Evolutionary conservation across 306 rosid species (phyloP), one percentile per base, ranked within the genome.

Genomic region (Adenanthera pavonina): DNA sequence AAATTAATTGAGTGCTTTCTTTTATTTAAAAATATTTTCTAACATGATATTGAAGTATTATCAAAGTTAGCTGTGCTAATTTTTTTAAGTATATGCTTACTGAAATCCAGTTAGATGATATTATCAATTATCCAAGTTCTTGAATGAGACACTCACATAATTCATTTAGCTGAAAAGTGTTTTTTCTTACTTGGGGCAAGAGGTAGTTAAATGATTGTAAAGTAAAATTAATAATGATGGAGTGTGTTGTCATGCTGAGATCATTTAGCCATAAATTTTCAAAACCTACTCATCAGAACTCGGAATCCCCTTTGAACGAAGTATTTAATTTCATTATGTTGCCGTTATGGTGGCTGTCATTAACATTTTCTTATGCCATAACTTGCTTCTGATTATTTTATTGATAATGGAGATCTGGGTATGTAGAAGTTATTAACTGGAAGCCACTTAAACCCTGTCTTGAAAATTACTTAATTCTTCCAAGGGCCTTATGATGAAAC

Each of bases 101-200:
- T 48, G 40, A 48, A 67, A 57, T 77, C 13, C 52, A 25, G n/a
- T 77, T 52, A 52, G 56, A 33, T 82, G 71, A 70, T 56, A 44
- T 69, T 78, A 46, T 51, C 68, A 70, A 66, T 64, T 20, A 72
- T 84, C 69, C 38, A 72, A 48, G 84, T 81, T 60, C 13, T 78
- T 56, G 59, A 52, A 60, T 76, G 70, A 73, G 64, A 75, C 52
- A 79, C 64, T 74, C 68, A 19, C 44, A 9, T 64, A 8, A 19
- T 30, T 38, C 74, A 43, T 54, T 41, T 75, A n/a, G 72, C 68
- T 62, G 41, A 69, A 60, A 35, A 30, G 14, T 71, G 70, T 62
- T 71, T 75, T 25, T 75, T 64, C 30, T 76, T 64, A 25, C 61
- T 62, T 66, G 41, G 53, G 64, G 62, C 51, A 62, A 70, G 71